Conservation (phyloP, 2,329 filamentous ascomycete species). For the Penicillium palitans region DNA sequence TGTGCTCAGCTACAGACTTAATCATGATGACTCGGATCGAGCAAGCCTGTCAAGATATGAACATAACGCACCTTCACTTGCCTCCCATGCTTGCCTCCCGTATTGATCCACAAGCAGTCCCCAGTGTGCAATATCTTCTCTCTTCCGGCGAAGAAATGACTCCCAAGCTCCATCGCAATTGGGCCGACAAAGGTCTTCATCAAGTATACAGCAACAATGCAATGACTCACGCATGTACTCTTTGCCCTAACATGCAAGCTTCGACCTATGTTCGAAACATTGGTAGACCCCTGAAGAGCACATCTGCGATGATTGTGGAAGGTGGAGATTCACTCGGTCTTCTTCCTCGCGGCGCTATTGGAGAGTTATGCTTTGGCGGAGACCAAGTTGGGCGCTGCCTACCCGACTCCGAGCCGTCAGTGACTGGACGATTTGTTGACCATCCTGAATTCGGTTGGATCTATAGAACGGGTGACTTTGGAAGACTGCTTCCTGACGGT, state of each 20-base stretch:
- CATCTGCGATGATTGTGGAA: constrained; percentile 67
- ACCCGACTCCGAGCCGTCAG: constrained; percentile 48
- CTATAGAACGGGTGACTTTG: constrained; percentile 81
- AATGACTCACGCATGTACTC: constrained; percentile 73
- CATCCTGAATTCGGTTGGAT: constrained; percentile 70
- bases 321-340: constrained; percentile 48
- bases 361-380: constrained; percentile 85
- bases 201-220: constrained; percentile 54
- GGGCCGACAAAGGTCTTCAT: constrained; percentile 67
- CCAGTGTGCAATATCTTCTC: constrained; percentile 71
- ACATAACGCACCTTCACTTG: constrained; percentile 77
- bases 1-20: constrained; percentile 75
- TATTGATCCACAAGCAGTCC: constrained; percentile 67
- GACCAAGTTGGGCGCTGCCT: constrained; percentile 61
- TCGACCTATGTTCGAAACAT: constrained; percentile 70
- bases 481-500: constrained; percentile 74
- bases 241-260: constrained; percentile 60
- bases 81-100: constrained; percentile 82
- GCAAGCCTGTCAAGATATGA: constrained; percentile 60
- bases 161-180: constrained; percentile 66
- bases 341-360: constrained; percentile 69
- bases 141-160: constrained; percentile 81
- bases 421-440: constrained; percentile 65
- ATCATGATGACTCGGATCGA: constrained; percentile 73
- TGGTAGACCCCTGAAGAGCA: constrained; percentile 73